These are phyloP conservation scores for Mycothermus thermophilus DNA, from an alignment of 495 filamentous ascomycete genomes.

Conservation along the genomic window DNA sequence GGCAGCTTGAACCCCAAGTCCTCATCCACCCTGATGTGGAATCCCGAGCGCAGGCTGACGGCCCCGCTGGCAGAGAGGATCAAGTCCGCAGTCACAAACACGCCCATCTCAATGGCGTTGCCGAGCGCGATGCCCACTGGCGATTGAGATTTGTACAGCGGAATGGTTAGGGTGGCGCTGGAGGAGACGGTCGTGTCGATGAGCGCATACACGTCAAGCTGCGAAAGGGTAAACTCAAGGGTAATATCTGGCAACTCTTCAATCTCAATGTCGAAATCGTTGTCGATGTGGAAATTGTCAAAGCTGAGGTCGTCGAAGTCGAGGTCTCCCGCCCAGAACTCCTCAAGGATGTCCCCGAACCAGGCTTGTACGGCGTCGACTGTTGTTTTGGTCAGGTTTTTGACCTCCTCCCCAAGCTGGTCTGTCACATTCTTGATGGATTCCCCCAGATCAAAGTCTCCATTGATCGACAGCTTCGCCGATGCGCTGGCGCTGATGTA, in stretches of 20 bases:
- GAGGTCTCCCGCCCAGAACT: conserved; percentile 9
- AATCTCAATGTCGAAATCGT: conserved; percentile 24
- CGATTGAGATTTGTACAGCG: conserved; percentile 32
- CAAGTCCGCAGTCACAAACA: conserved; percentile 33
- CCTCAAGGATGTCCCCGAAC: background rate
- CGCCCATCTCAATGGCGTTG: conserved; percentile 25
- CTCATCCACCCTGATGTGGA: conserved; percentile 38
- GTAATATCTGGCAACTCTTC: conserved; percentile 29
- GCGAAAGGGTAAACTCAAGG: conserved; percentile 32
- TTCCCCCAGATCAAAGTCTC: conserved; percentile 20
- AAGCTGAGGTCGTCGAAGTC: conserved; percentile 22
- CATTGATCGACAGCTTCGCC: conserved; percentile 24
- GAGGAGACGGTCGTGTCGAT: conserved; percentile 30
- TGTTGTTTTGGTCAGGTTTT: conserved; percentile 3
- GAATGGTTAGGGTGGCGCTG: conserved; percentile 32
- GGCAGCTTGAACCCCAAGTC: conserved; percentile 28
- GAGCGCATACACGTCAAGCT: conserved; percentile 38
- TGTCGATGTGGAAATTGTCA: conserved; percentile 21
- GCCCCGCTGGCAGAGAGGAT: conserved; percentile 32
- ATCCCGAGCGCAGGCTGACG: conserved; percentile 36
- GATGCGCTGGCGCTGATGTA: conserved; percentile 36
- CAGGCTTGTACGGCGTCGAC: conserved; percentile 3
- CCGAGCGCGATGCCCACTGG: conserved; percentile 23
- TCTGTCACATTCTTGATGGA: conserved; percentile 23
- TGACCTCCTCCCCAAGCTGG: conserved; percentile 13